These are phyloP conservation scores for Xylaria intraflava DNA, from an alignment of 495 filamentous ascomycete genomes.

Conservation along the genomic window DNA sequence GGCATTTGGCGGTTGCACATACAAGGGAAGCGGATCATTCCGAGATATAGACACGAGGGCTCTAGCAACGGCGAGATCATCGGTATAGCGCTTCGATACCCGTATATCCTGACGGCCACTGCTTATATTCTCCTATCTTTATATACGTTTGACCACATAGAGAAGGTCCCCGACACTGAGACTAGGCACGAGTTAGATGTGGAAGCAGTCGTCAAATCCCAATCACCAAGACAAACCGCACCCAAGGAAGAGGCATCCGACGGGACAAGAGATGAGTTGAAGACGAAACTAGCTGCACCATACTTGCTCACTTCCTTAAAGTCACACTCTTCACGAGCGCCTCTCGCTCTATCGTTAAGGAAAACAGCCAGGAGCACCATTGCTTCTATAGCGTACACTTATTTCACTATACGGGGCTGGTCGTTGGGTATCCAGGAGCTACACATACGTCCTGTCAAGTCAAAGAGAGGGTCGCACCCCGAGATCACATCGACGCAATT, in stretches of 20 bases:
- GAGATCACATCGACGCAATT: slow-evolving; percentile 43
- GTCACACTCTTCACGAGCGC: slow-evolving; percentile 73
- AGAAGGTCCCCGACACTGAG: background rate
- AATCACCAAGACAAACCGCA: background rate
- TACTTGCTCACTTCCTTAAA: slow-evolving; percentile 72
- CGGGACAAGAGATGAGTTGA: background rate
- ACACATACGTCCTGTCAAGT: slow-evolving; percentile 42
- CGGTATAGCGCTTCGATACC: slow-evolving; percentile 64
- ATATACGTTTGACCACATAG: slow-evolving; percentile 52
- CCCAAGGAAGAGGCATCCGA: background rate
- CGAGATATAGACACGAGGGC: slow-evolving; percentile 48
- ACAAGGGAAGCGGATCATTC: slow-evolving; percentile 33
- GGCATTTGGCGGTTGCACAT: slow-evolving; percentile 56
- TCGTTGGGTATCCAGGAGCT: slow-evolving; percentile 87
- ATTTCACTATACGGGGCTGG: slow-evolving; percentile 67
- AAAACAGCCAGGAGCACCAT: slow-evolving; percentile 53
- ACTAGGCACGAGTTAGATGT: slow-evolving; percentile 6
- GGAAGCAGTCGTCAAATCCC: background rate
- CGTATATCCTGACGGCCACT: slow-evolving; percentile 75
- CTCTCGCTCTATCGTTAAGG: slow-evolving; percentile 72
- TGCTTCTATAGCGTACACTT: slow-evolving; percentile 79
- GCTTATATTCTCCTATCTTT: slow-evolving; percentile 63
- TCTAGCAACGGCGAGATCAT: slow-evolving; percentile 61
- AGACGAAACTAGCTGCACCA: slow-evolving; percentile 22
- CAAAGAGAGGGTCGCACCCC: slow-evolving; percentile 23